Base-by-base conservation (phyloP, 2,329 filamentous ascomycete species). In the Penicillium sp. region DNA sequence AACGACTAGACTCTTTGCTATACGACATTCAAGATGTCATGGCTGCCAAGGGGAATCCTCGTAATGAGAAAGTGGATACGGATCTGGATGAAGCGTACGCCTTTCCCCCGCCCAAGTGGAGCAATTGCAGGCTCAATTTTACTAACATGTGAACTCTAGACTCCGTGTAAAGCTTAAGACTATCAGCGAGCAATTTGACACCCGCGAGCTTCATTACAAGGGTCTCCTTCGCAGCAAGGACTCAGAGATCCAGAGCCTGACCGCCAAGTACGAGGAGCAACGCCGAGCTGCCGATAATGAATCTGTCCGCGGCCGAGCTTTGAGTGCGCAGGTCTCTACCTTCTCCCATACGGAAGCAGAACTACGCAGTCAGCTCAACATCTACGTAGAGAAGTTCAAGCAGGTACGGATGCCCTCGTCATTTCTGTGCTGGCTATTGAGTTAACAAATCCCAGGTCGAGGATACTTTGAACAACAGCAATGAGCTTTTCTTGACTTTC, bases 351-450 rank as follows among this genome's bases (percentile, higher is more conserved):
- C 93, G 10, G 95, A 99, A 77, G 89, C 91, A 16, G 93, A 98
- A 76, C 83, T 99, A 54, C 83, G 95, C 59, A 96, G 91, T 68
- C 95, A 99, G 77, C 86, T 99, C 68, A 98, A 97, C 74, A 93
- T 97, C 67, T 99, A 99, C 69, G 93, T 97, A 26, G 95, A 99
- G 74, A 99, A 98, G 79, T 98, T 98, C 79, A 98, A 98, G 81
- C 95, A 99, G 90, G 93, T 96, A 85, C 76, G 84, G 75, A 54
- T 62, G 57, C 57, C 21, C 59, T 61, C 61, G 58, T 62, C 14
- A 16, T 33, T 19, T n/a, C 26, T 19, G 11, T 9, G 10, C 14
- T 60, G 59, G 54, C 60, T 26, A 57, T 61, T 66, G 76, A 73
- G 71, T 75, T 82, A 81, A 82, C 76, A 77, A 73, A 72, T 76